Evolutionary conservation across 1,284 basidiomycete genomes (phyloP).

Genomic region (Ganoderma multipileum): DNA sequence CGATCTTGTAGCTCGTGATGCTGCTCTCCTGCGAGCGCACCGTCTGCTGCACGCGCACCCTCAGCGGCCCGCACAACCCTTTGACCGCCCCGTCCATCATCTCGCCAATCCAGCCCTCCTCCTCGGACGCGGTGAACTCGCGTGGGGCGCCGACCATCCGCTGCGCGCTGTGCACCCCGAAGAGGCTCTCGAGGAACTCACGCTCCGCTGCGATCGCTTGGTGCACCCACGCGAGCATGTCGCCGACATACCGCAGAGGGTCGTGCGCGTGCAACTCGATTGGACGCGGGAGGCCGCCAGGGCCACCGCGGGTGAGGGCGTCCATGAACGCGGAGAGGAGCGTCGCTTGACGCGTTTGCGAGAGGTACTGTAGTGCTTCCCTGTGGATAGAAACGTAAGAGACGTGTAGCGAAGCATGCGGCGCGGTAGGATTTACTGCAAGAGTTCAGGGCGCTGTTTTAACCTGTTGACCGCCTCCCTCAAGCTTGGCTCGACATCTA

Average conservation of each 20-base stretch:
- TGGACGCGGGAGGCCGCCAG: slow-evolving; percentile 87
- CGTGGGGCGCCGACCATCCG: slow-evolving; percentile 83
- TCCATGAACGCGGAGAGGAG: slow-evolving; percentile 84
- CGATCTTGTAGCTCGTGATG: slow-evolving; percentile 90
- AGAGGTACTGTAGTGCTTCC: slow-evolving; percentile 80
- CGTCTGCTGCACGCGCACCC: slow-evolving; percentile 92
- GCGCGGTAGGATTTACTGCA: slow-evolving; percentile 62
- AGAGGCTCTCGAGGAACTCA: slow-evolving; percentile 89
- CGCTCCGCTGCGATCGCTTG: slow-evolving; percentile 94
- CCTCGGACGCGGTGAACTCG: slow-evolving; percentile 62
- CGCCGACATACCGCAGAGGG: slow-evolving; percentile 93
- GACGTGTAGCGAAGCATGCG: background rate
- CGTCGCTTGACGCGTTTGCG: slow-evolving; percentile 83
- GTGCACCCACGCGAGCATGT: slow-evolving; percentile 99
- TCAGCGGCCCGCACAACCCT: slow-evolving; percentile 87
- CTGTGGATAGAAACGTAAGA: slow-evolving; percentile 46
- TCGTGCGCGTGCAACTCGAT: slow-evolving; percentile 99
- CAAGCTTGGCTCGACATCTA: slow-evolving; percentile 81
- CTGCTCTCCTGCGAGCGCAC: slow-evolving; percentile 92
- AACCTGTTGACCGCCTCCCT: slow-evolving; percentile 80
- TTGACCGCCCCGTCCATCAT: slow-evolving; percentile 86
- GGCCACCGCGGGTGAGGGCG: slow-evolving; percentile 90
- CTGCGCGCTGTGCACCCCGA: slow-evolving; percentile 68
- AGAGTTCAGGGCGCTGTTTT: slow-evolving; percentile 76
- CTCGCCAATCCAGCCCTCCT: slow-evolving; percentile 82